Base-by-base conservation (phyloP, 192 early-diverging fungal genomes). In the Spinellus fusiger region DNA sequence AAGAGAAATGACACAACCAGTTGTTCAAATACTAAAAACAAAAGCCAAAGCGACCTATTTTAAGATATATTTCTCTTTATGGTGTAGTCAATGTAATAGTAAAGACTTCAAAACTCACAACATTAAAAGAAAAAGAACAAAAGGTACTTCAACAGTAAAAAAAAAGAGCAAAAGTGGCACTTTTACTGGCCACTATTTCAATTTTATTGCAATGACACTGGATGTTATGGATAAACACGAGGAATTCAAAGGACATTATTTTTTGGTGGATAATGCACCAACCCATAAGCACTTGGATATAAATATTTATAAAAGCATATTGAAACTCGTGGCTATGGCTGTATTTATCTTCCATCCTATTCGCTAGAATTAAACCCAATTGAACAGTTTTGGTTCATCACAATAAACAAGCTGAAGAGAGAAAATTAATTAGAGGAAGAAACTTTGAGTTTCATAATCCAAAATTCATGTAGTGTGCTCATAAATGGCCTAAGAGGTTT, bases 251-350 rank as follows among this genome's bases (percentile, higher is more conserved):
- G 56, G 31, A n/a, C 33, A 53, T 33, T 58, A 73, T 54, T 32
- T 70, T 3, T 38, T 70, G 1, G 64, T 70, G 62, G 68, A 70
- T 32, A 64, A 64, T 20, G 50, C 53, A 1, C 57, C 48, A 8
- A 61, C 61, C 13, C 57, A 61, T n/a, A 64, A 29, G 25, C 1
- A 46, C 15, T 7, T 29, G 5, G 40, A 57, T 29, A 57, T 57
- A n/a, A n/a, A n/a, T n/a, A n/a, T n/a, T n/a, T n/a, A n/a, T n/a
- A n/a, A n/a, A n/a, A n/a, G n/a, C n/a, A n/a, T n/a, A n/a, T n/a
- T n/a, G n/a, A n/a, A n/a, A n/a, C n/a, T n/a, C n/a, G n/a, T n/a
- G n/a, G n/a, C n/a, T n/a, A n/a, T n/a, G n/a, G n/a, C n/a, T n/a
- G n/a, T n/a, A n/a, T n/a, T n/a, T n/a, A n/a, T n/a, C n/a, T n/a